Percentiles rank a stretch among this genome's conserved stretches.
These are phyloP conservation scores for Yamadazyma spencermartinsiae DNA, from an alignment of 1,139 yeast species.

Conservation along the genomic window DNA sequence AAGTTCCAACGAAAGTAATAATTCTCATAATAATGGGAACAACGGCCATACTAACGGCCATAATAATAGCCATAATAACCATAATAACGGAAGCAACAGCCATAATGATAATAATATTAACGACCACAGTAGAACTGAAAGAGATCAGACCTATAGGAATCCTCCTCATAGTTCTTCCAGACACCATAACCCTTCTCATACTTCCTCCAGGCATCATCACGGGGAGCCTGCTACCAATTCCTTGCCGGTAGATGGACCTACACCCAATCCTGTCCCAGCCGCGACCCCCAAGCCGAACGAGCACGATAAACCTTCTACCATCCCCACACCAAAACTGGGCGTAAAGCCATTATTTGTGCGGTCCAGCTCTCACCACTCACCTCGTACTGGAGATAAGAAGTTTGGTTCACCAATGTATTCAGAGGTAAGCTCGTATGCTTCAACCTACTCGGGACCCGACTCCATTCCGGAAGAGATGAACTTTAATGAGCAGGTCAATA, in stretches of 20 bases:
- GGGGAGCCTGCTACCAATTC: not conserved
- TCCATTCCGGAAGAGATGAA: slow-evolving; percentile 1
- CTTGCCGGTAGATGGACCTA: not conserved
- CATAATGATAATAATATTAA: not conserved
- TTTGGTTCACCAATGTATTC: slow-evolving; percentile 11
- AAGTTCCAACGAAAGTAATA: not conserved
- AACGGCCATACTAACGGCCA: not conserved
- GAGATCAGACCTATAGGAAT: not conserved
- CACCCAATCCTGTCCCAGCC: not conserved
- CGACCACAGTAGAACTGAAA: not conserved
- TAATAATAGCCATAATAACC: not conserved
- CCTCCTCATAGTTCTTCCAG: not conserved
- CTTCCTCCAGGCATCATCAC: not conserved
- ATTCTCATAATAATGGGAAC: not conserved
- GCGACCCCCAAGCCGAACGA: not conserved
- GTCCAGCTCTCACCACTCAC: not conserved
- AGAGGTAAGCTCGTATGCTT: slow-evolving; percentile 10
- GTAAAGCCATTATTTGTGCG: not conserved
- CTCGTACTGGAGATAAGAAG: slow-evolving; percentile 2
- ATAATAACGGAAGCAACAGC: not conserved
- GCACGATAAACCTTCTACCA: not conserved
- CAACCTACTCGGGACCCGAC: slow-evolving; percentile 4
- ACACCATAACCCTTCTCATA: not conserved
- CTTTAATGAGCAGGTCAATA: not conserved
- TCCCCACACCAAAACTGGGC: not conserved